Evolutionary conservation across 1,139 yeast genomes (phyloP), one percentile per base, ranked within the genome.

Genomic region (Diutina siamensis): DNA sequence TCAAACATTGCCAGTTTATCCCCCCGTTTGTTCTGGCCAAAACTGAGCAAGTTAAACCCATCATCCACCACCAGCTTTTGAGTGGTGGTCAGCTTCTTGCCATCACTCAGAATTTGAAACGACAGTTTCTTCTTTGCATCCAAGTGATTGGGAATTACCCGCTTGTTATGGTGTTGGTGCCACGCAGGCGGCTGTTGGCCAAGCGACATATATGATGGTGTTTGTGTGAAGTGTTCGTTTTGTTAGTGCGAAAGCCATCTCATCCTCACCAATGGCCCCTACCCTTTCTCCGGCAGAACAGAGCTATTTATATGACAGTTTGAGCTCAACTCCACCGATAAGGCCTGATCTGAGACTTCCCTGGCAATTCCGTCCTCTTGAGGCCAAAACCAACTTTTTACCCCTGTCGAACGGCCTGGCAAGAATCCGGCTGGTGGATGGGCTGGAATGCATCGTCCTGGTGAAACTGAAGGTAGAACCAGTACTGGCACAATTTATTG

Each of bases 401-500:
- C 94, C 95, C 0, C 78, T 82, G 42, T 83, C 96, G 8, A 86
- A 89, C 63, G 98, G 98, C 18, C 87, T 96, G 5, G 84, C 97
- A 1, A 73, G 95, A 63, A 78, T 89, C 34, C 72, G 89, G 54
- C 74, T 87, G 35, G 75, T 84, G 48, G 97, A 89, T 61, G 97
- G 97, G 20, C 79, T 88, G 53, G 97, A 89, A 61, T 87, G 96
- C 57, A 81, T 89, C 44, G 89, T 87, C 2, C 92, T 97, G 56
- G 75, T 89, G 45, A 89, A 89, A 61, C 76, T 89, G 9, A 83
- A 84, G 55, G 97, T 89, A 2, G 83, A 85, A n/a, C 71, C 74
- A 47, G 66, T 67, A 33, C 61, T 72, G 18, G 54, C 59, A 15
- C 59, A 74, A 28, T 64, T 87, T 33, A 67, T 89, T 4, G 80